Evolutionary conservation across 108 stramenopile genomes (phyloP), one percentile per base, ranked within the genome.

Genomic region (Bacterosira constricta): DNA sequence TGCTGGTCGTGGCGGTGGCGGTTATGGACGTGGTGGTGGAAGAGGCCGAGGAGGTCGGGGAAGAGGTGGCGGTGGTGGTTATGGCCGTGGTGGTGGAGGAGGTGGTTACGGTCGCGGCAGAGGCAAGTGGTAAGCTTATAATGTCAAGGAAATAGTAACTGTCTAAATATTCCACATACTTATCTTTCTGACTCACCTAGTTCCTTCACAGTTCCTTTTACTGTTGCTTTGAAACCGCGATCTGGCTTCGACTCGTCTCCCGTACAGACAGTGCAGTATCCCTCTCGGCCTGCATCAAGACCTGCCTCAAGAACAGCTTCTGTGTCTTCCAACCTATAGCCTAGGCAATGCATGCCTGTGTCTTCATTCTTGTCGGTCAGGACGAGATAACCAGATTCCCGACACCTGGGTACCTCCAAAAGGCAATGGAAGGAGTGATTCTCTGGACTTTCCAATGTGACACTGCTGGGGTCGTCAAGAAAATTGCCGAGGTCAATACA

Each of bases 81-180:
- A 69, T 36, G 63, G 80, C 29, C 79, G 87, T 18, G 88, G 90
- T 11, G 60, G 90, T 26, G 78, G 91, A 23, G 89, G 92, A 32
- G 52, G 66, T 55, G 58, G 74, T 20, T 49, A 49, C 37, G 63
- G 64, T 46, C 54, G 58, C 18, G 53, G 53, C 31, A 54, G 53
- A 17, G 30, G 34, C 13, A 17, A 29, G 4, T 54, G 9, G 4
- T 52, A 29, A 42, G 41, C 41, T n/a, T n/a, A 12, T 42, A 42
- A 42, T 42, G 41, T 42, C 10, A 9, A 42, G 8, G n/a, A n/a
- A n/a, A 49, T 49, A 49, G 47, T 17, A 49, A 13, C 5, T 49
- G 13, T 5, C 6, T 6, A 18, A 49, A 11, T n/a, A n/a, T n/a
- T n/a, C n/a, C n/a, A n/a, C n/a, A n/a, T n/a, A n/a, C n/a, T n/a